A percentile compares a stretch with the other conserved stretches of the same genome.
These are phyloP conservation scores for Gloeophyllum trabeum DNA, from an alignment of 768 basidiomycete species.

Conservation along the genomic window DNA sequence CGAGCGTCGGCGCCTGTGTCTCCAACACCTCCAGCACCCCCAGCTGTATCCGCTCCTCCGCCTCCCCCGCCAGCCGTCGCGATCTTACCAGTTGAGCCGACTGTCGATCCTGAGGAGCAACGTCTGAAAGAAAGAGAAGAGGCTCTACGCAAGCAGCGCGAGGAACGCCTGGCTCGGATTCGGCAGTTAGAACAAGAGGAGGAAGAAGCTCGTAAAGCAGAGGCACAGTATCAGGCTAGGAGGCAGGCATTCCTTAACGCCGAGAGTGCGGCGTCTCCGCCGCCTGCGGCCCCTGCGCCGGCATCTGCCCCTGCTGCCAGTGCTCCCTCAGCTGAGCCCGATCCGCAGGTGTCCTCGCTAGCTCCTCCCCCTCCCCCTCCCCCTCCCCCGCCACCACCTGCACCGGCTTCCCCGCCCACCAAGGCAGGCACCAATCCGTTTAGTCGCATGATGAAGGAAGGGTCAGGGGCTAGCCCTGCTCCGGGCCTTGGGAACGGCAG, in stretches of 20 bases:
- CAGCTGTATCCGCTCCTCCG: slow-evolving; percentile 22
- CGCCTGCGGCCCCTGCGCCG: slow-evolving; percentile 4
- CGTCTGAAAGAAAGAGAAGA: slow-evolving; percentile 58
- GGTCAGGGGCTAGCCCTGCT: slow-evolving; percentile 22
- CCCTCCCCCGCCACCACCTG: slow-evolving; percentile 20
- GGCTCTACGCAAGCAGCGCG: slow-evolving; percentile 57
- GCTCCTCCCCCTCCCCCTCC: slow-evolving; percentile 28
- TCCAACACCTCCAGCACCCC: slow-evolving; percentile 14
- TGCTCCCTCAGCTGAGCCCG: slow-evolving; percentile 7
- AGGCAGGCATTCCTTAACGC: slow-evolving; percentile 13
- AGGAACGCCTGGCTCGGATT: slow-evolving; percentile 59
- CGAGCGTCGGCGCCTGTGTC: slow-evolving; percentile 13
- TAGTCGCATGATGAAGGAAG: slow-evolving; percentile 49
- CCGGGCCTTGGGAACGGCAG: slow-evolving; percentile 29
- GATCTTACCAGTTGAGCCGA: slow-evolving; percentile 25
- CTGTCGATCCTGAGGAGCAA: slow-evolving; percentile 72
- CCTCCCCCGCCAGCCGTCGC: slow-evolving; percentile 26
- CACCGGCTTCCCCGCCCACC: slow-evolving; percentile 19
- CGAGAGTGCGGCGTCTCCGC: slow-evolving; percentile 6
- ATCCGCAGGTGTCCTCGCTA: not conserved
- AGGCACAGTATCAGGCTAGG: slow-evolving; percentile 26
- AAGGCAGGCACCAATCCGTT: slow-evolving; percentile 75
- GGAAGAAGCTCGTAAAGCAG: slow-evolving; percentile 37
- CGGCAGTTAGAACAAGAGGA: slow-evolving; percentile 64
- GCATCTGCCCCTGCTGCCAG: not conserved